Evolutionary conservation across 2,329 filamentous ascomycete species (phyloP).

Genomic region (Hypoxylon sp.): DNA sequence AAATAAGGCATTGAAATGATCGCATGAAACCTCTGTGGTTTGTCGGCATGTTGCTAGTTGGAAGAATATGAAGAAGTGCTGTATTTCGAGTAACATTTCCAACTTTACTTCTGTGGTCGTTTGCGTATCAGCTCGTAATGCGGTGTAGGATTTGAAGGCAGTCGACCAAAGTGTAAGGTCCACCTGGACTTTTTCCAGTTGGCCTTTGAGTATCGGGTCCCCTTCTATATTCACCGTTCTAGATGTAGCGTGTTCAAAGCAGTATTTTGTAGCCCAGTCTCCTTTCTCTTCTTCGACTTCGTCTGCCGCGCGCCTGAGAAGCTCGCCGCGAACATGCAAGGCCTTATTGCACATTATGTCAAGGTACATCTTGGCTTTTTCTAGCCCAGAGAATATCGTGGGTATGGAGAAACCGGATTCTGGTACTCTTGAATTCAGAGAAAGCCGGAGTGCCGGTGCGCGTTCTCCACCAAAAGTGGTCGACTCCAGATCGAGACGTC

Average conservation of each 20-base stretch:
- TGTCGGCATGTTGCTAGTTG: background rate
- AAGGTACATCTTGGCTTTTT: background rate
- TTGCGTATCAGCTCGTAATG: background rate
- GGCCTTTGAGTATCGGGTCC: background rate
- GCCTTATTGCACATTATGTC: background rate
- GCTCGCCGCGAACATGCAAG: conserved; percentile 1
- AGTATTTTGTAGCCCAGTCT: background rate
- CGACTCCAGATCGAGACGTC: background rate
- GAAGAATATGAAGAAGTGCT: background rate
- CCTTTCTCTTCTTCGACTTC: background rate
- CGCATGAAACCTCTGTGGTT: background rate
- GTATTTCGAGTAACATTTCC: background rate
- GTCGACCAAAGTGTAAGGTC: background rate
- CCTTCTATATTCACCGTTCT: background rate
- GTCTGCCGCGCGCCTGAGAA: background rate
- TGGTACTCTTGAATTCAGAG: background rate
- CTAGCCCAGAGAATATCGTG: background rate
- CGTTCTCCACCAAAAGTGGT: background rate
- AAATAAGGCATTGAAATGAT: background rate
- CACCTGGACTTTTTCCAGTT: background rate
- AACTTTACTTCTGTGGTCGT: background rate
- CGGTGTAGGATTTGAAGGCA: background rate
- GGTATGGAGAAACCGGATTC: background rate
- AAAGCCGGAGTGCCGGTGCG: background rate
- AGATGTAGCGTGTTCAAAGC: background rate